Evolutionary conservation across 768 basidiomycete species (phyloP), one percentile per base, ranked within the genome.

Genomic region (Leccinum variicolor): DNA sequence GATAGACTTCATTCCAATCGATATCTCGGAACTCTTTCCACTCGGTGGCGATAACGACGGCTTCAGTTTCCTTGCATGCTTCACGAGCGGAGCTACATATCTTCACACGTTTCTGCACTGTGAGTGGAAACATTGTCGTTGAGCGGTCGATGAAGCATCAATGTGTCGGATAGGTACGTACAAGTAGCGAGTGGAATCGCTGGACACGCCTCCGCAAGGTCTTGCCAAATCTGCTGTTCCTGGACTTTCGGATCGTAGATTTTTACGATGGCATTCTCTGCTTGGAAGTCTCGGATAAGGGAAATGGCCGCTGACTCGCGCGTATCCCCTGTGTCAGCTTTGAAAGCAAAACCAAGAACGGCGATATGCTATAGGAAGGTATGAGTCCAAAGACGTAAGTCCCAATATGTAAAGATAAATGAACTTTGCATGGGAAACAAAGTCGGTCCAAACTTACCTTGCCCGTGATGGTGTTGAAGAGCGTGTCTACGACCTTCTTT

Each of bases 241-340:
- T 79, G 78, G 15, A 99, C 92, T 71, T 96, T 85, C 29, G 96
- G 96, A 73, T 98, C 95, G 74, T 94, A 99, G 61, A 99, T 78
- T 55, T 85, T 87, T 66, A 99, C 81, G 50, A 84, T 74, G 11
- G 97, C 95, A 64, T 84, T 85, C 77, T 99, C 97, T 41, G 84
- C 83, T 65, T 86, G 82, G 85, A 99, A 99, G 79, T 98, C 88
- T 65, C 86, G 87, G 76, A 96, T 88, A 63, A 99, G 85, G 29
- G 92, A 89, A 75, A 98, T 98, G 17, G 97, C 85, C 28, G 97
- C 87, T 3, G 94, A 95, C 78, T 98, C 97, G 73, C 97, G 94
- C 39, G 97, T 99, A 73, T 99, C 97, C 59, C 97, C 97, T 13
- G 97, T 99, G 74, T 98, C 95, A 45, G 97, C 96, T 80, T 98